Conservation (phyloP, 2,329 filamentous ascomycete species). For the Trichoderma breve region DNA sequence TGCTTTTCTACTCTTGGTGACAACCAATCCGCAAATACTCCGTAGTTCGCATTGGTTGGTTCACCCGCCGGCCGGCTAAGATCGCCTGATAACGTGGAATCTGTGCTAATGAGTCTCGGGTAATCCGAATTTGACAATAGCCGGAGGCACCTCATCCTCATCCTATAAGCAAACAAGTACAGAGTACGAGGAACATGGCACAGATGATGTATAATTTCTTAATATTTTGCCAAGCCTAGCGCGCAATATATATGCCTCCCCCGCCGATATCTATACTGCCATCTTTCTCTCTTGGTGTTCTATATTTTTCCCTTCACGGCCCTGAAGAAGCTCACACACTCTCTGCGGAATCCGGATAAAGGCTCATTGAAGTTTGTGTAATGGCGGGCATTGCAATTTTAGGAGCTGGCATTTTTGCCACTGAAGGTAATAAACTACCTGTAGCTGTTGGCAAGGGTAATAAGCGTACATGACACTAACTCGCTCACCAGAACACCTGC, state of each 20-base stretch:
- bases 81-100: background rate
- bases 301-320: background rate
- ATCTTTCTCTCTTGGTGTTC: background rate
- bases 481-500: background rate
- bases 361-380: too few relatives aligned
- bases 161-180: background rate
- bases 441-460: background rate
- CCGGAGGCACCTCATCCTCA: background rate
- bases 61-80: background rate
- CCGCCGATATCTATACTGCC: background rate
- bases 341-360: background rate
- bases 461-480: background rate
- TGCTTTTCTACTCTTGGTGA: background rate
- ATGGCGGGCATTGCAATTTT: conserved; percentile 15
- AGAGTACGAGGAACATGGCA: background rate
- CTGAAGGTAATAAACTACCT: background rate
- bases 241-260: background rate
- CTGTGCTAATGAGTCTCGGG: background rate
- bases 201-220: background rate
- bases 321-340: background rate
- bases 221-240: background rate
- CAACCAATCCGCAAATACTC: background rate
- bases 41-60: background rate
- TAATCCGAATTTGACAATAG: conserved; percentile 14
- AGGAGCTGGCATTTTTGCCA: conserved; percentile 16